These are phyloP conservation scores for Periconia digitata DNA, from an alignment of 2,329 filamentous ascomycete species.

Conservation along the genomic window DNA sequence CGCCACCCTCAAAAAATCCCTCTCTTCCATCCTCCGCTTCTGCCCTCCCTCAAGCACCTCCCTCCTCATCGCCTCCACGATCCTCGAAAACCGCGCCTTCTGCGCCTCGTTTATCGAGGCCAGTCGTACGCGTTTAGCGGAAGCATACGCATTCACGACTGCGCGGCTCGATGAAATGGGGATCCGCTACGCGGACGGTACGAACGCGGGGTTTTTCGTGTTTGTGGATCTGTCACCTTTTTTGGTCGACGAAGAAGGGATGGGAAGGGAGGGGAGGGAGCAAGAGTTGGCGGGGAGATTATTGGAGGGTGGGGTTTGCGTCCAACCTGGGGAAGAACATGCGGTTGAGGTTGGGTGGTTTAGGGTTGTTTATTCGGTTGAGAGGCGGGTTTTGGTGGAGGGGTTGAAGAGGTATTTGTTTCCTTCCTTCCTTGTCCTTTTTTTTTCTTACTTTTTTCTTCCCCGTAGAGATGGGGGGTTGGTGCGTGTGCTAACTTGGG, in stretches of 20 bases:
- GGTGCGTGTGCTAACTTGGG: too few relatives aligned
- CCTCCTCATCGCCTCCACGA: not conserved
- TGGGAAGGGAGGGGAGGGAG: conserved; percentile 44
- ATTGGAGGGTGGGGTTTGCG: conserved; percentile 49
- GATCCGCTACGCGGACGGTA: conserved; percentile 41
- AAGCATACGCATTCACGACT: conserved; percentile 16
- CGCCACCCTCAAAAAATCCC: conserved; percentile 1
- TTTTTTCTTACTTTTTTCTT: too few relatives aligned
- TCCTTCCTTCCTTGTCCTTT: too few relatives aligned
- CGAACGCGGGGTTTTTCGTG: conserved; percentile 51
- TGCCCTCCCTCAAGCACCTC: conserved; percentile 2
- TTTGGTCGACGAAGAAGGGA: conserved; percentile 14
- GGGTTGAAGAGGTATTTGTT: not conserved
- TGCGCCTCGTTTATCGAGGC: not conserved
- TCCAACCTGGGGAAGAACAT: conserved; percentile 53
- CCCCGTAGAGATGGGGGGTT: too few relatives aligned
- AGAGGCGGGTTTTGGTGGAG: not conserved
- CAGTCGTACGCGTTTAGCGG: conserved; percentile 15
- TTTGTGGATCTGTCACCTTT: conserved; percentile 40
- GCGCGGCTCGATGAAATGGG: conserved; percentile 23
- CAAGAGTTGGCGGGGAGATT: conserved; percentile 50
- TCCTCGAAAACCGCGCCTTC: conserved; percentile 6
- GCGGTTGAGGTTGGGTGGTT: conserved; percentile 54
- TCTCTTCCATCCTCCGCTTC: conserved; percentile 1
- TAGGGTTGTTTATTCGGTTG: conserved; percentile 50